Base-by-base conservation (phyloP, 495 filamentous ascomycete species). In the Hypoxylon subgilvum region DNA sequence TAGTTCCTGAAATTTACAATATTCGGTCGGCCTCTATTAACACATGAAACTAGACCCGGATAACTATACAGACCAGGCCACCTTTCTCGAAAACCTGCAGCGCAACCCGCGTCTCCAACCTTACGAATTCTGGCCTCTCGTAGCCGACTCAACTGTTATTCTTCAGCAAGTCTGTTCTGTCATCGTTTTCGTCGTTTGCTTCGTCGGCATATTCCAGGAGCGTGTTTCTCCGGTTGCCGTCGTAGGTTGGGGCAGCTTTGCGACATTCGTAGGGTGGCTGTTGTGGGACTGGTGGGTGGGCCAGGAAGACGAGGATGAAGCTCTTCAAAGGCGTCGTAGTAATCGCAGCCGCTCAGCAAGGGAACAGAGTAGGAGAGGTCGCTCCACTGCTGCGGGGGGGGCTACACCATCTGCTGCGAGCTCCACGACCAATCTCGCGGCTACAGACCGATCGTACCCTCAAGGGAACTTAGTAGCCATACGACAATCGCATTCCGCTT, bases 81-180 rank as follows among this genome's bases (percentile, higher is more conserved):
- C 92, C 17, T 98, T 98, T 65, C 88, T 98, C 51, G 92, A 95
- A 65, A 90, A 96, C 59, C 83, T 98, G 7, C 95, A 98, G 70
- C 87, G 93, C 17, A 98, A 98, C 70, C 94, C 93, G 9, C 86
- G 92, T 13, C 85, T 97, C 32, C 87, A 92, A 35, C 92, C 94
- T 0, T 98, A 98, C 68, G 91, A 97, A 68, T 98, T 98, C 76
- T 98, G 95, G 92, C 90, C 92, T 2, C 80, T 98, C 4, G 90
- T 97, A 30, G 88, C 91, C 52, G 94, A 97, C 67, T 92, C 90
- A 9, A 98, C 94, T 4, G 91, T 97, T 44, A 96, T 98, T 58
- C 88, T 97, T 9, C 94, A 98, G 67, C 94, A 98, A 73, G 87
- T 97, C 2, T 94, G 89, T 69, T 92, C 90, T 5, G 93, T 97